Base-by-base conservation (phyloP, 257 asterid genomes). In the Rhazya stricta region DNA sequence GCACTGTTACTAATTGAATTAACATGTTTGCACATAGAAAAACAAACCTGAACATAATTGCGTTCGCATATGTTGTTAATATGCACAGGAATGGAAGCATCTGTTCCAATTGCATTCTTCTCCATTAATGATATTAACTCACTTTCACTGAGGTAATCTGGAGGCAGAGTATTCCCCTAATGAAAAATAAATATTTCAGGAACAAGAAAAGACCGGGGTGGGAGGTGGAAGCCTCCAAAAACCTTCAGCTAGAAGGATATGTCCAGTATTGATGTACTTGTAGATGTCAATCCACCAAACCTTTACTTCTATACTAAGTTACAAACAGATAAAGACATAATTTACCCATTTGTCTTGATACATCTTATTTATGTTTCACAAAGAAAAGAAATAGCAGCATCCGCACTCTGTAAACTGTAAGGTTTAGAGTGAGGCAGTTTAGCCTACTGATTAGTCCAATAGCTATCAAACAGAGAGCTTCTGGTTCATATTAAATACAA, bases 71-170 rank as follows among this genome's bases (percentile, higher is more conserved):
- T 92, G 89, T 92, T 91, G 90, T 91, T 92, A 77, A 92, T 91
- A 78, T 92, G 98, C 42, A 92, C 96, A 62, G 98, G 81, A 83
- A 92, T 92, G 68, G 98, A 91, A 72, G 97, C 97, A 79, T 92
- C 98, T n/a, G 98, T 92, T 77, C 98, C 98, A 72, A 92, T 92
- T 71, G 96, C 98, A 74, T 92, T 48, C 81, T 92, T 89, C 81
- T 92, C 98, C 98, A 92, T 92, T 77, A 91, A 78, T n/a, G 98
- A 92, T 78, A 92, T 92, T 82, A 91, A 87, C 73, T 92, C 98
- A 84, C 97, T 92, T 85, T 92, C 98, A 73, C 79, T 91, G 37
- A 92, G 92, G 84, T 91, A 84, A 85, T 89, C 98, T 30, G 97
- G 98, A 79, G 97, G 96, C 42, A 71, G 82, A 37, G 96, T 92